A percentile compares a stretch with the other conserved stretches of the same genome.
Conservation (phyloP, 352 stramenopile species). For the Globisporangium takayamanum region DNA sequence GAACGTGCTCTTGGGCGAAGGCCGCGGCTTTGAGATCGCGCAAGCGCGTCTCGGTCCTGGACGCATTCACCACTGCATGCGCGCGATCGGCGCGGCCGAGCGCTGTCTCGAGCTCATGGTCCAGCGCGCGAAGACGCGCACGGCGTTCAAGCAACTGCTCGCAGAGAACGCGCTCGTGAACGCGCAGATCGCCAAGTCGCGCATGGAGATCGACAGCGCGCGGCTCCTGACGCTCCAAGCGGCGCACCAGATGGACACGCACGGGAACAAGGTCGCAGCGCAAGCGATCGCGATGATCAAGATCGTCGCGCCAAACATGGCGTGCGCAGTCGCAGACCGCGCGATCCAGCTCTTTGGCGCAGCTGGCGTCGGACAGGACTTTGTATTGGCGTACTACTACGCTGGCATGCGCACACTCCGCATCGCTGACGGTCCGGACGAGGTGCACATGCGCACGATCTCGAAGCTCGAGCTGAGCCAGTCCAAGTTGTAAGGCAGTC, state of each 20-base stretch:
- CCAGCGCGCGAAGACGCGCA: slow-evolving; percentile 88
- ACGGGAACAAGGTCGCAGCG: slow-evolving; percentile 81
- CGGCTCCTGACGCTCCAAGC: slow-evolving; percentile 84
- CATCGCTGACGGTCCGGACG: slow-evolving; percentile 95
- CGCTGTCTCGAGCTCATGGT: slow-evolving; percentile 80
- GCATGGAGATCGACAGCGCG: slow-evolving; percentile 77
- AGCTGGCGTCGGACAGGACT: slow-evolving; percentile 90
- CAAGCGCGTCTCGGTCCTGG: slow-evolving; percentile 91
- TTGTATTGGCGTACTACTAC: slow-evolving; percentile 89
- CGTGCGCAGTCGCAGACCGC: slow-evolving; percentile 83
- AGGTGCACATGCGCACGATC: slow-evolving; percentile 95
- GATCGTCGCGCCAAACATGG: slow-evolving; percentile 91
- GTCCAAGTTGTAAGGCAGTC: slow-evolving; percentile 30
- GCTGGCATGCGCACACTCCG: slow-evolving; percentile 89
- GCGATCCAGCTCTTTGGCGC: slow-evolving; percentile 84
- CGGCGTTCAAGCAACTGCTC: slow-evolving; percentile 93
- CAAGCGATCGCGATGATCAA: slow-evolving; percentile 97
- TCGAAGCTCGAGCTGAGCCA: slow-evolving; percentile 88
- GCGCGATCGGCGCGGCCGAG: slow-evolving; percentile 88
- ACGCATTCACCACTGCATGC: slow-evolving; percentile 98
- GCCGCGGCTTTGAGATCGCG: slow-evolving; percentile 87
- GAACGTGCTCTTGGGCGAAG: slow-evolving; percentile 74
- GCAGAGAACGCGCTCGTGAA: slow-evolving; percentile 75
- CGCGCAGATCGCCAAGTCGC: slow-evolving; percentile 80
- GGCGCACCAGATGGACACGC: slow-evolving; percentile 86